Evolutionary conservation across 2,329 filamentous ascomycete species (phyloP).

Genomic region (Emydomyces testavorans): DNA sequence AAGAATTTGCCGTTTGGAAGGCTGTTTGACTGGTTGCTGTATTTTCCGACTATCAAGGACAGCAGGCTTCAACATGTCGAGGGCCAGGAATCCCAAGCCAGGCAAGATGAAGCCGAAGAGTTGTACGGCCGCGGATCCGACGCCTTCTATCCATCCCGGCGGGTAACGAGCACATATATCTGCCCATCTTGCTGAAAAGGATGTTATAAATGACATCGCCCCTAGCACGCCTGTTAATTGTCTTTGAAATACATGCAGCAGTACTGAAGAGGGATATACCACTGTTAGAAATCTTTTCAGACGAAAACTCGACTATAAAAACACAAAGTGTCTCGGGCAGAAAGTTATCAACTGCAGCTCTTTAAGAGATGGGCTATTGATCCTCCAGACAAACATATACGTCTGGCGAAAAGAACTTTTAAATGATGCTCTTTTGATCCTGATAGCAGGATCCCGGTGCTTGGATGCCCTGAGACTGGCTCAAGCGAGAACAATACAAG

Average conservation of each 20-base stretch:
- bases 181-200: not conserved
- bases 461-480: no score
- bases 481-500: no score
- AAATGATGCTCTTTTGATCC: no score
- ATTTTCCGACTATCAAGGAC: not conserved
- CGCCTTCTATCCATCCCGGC: conserved; percentile 9
- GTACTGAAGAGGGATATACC: not conserved
- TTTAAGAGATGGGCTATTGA: no score
- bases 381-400: no score
- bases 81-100: not conserved
- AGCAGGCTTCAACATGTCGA: conserved; percentile 1
- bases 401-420: no score
- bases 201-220: not conserved
- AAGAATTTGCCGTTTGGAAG: conserved; percentile 8
- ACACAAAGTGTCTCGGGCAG: no score
- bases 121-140: conserved; percentile 5
- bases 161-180: conserved; percentile 1
- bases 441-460: no score
- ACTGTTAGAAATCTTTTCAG: no score
- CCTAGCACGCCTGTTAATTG: no score
- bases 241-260: not conserved
- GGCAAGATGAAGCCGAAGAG: conserved; percentile 8
- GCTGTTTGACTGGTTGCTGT: conserved; percentile 5
- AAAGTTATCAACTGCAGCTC: no score
- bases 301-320: no score